Evolutionary conservation across 306 rosid species (phyloP), one percentile per base, ranked within the genome.

Genomic region (Calophaca sinica): DNA sequence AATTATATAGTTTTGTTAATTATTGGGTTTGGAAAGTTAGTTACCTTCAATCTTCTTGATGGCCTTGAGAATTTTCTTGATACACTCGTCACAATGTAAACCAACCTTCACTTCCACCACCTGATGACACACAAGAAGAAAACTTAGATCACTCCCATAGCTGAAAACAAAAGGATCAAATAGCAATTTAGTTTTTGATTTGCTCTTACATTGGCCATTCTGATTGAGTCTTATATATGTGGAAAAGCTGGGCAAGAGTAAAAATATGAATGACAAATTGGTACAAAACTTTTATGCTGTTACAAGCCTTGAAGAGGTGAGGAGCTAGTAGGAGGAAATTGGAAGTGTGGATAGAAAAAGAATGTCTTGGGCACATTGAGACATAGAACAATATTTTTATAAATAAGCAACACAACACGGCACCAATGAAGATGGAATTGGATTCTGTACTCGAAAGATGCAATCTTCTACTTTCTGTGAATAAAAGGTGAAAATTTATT

Each of bases 71-170:
- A 94, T 92, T 81, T 94, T 94, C 94, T 87, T 91, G 83, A 90
- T 94, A 66, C 98, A 94, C 6, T 94, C 92, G 0, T 86, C 96
- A 59, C 98, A 90, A 81, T 94, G 96, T 87, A 91, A 84, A 12
- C 88, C 91, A 12, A 94, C 96, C 83, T 86, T 91, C 79, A 94
- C 61, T 73, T 94, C 98, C 87, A 94, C 97, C 77, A 90, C 90
- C 96, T 91, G 46, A 53, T 20, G 9, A 63, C 38, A 76, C 5
- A 50, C 48, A n/a, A 28, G 44, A 45, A 20, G 26, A 20, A 20
- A 20, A 20, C 26, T 20, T 20, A 0, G 26, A 20, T 20, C 26
- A 20, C 26, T 20, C 14, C 3, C 32, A 20, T 12, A 29, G 58
- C 26, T 44, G 10, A 15, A 20, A 20, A 20, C 26, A 20, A 20